Evolutionary conservation across 345 rosid genomes (phyloP), one percentile per base, ranked within the genome.

Genomic region (Combretum micranthum): DNA sequence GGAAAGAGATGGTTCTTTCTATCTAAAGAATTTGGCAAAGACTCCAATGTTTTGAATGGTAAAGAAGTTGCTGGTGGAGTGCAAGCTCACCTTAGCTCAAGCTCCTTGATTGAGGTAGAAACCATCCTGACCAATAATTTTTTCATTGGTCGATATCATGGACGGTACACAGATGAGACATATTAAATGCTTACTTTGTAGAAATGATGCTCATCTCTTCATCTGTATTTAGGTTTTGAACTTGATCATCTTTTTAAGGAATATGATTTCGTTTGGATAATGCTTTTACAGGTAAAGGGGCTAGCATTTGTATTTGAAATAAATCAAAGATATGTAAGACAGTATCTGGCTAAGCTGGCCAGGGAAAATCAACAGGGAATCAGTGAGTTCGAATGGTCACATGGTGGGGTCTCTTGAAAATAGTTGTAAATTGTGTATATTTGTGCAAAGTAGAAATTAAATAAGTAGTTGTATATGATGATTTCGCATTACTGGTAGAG

Each of bases 21-120:
- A 65, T 56, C 52, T 85, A 61, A 81, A 72, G 77, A 88, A 88
- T 75, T 82, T 88, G 21, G 90, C 88, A 51, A 85, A 73, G 77
- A 67, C 57, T 67, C 66, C 75, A 15, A 51, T 88, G 17, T 72
- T 63, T 53, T 85, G 63, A 77, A 88, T 59, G 88, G 90, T 42
- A 69, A 69, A 72, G 85, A 72, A 77, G 59, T 88, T 58, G 43
- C 50, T 32, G 61, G 63, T 12, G 82, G 83, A 60, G 77, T 73
- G 71, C 59, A 26, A 20, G 48, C 47, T 47, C 22, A 44, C 18
- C 88, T 88, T 20, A 50, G 57, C 17, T 70, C 82, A 55, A 75
- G 71, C 64, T 68, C 78, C 62, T 85, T 83, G 75, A 78, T 88
- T 21, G 76, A 88, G 75, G 86, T 88, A 75, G 43, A 55, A 52